Base-by-base conservation (phyloP, 805 yeast species). In the Starmerella kuoi region DNA sequence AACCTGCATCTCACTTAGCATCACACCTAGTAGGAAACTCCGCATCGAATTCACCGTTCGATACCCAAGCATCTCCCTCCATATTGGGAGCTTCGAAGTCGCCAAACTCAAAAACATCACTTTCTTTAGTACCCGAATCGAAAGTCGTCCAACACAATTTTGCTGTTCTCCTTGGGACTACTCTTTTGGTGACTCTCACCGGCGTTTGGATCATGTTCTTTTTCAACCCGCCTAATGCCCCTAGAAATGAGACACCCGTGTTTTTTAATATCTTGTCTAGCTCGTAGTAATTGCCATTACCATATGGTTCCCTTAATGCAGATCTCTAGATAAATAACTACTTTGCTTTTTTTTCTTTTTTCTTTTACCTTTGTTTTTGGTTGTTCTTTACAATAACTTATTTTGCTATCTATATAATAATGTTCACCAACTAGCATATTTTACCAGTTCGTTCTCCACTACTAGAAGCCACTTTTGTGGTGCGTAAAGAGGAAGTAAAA, bases 151-250 rank as follows among this genome's bases (percentile, higher is more conserved):
- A 42, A 25, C 49, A 54, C 33, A 52, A 53, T 35, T 21, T 49
- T 14, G 41, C 50, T 5, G 47, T 53, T 19, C 48, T 54, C 5
- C 14, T 53, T 7, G 44, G 41, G 22, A 52, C 57, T 2, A 43
- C 52, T 6, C 17, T 47, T 5, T 28, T 54, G 17, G 51, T 53
- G 36, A 55, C 55, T 3, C 12, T 54, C 21, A 37, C 52, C 1
- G 58, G 58, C 9, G 44, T 53, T 9, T 45, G 53, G 27, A 49
- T 54, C 37, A 54, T 54, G 58, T 36, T 47, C 19, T 47, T 54
- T 24, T 54, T 54, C 37, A 54, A 52, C 31, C 58, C 58, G 5
- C 58, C 58, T 3, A 27, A 46, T 37, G 49, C 45, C 12, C 50
- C 50, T 8, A 35, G 22, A 11, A 35, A 40, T 26, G 49, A 30